Conservation (phyloP, 116 monocot species). For the Phalaenopsis hybrid region DNA sequence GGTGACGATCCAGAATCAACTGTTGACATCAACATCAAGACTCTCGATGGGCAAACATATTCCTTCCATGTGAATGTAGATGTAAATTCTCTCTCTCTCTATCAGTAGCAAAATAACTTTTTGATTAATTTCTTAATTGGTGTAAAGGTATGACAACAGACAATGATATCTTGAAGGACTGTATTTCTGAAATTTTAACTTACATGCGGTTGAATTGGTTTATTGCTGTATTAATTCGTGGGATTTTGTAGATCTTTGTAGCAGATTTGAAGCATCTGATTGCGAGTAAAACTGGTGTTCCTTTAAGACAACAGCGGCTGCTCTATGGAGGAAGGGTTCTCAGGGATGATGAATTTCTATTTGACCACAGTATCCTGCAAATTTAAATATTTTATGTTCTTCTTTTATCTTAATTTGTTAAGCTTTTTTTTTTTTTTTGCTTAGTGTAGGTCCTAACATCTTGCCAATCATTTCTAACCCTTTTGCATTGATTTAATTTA, state of each 20-base stretch:
- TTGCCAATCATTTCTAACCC: no score
- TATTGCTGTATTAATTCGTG: neutral
- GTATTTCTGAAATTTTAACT: neutral
- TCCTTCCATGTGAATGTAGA: slow-evolving; percentile 56
- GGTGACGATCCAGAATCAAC: slow-evolving; percentile 30
- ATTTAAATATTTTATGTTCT: neutral
- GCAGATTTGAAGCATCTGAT: slow-evolving; percentile 59
- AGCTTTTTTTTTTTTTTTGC: no score
- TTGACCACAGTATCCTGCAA: slow-evolving; percentile 81
- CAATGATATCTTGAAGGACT: no score
- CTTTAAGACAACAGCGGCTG: slow-evolving; percentile 67
- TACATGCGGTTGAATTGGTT: neutral
- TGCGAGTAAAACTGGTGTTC: slow-evolving; percentile 46
- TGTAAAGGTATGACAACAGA: no score
- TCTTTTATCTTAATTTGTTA: no score
- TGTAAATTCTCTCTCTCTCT: slow-evolving; percentile 25
- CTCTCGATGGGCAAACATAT: slow-evolving; percentile 59
- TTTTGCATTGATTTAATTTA: no score
- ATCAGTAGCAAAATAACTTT: neutral
- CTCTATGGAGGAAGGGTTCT: slow-evolving; percentile 87
- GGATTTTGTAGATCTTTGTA: slow-evolving; percentile 12
- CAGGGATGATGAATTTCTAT: slow-evolving; percentile 73
- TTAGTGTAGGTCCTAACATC: no score
- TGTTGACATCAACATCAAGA: slow-evolving; percentile 73
- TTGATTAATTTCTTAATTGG: no score